Evolutionary conservation across 345 rosid genomes (phyloP).

Genomic region (Populus deltoides): DNA sequence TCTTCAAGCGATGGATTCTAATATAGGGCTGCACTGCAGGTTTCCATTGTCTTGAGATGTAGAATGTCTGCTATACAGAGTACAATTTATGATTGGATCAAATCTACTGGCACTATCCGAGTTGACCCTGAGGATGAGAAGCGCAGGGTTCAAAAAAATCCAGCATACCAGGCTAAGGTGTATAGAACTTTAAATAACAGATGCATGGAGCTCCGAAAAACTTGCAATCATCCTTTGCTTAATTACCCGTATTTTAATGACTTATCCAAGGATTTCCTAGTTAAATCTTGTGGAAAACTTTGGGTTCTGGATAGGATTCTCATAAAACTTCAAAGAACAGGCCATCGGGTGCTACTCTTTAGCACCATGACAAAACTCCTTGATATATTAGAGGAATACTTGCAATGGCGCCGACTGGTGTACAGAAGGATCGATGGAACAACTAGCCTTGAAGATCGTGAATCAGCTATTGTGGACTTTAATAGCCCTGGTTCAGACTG

Average conservation of each 20-base stretch:
- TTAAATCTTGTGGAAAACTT: constrained; percentile 91
- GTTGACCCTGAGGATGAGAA: constrained; percentile 96
- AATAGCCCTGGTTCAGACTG: constrained; percentile 82
- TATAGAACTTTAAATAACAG: constrained; percentile 81
- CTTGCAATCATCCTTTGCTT: constrained; percentile 97
- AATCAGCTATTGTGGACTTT: constrained; percentile 96
- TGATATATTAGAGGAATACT: constrained; percentile 94
- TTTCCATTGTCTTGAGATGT: constrained; percentile 85
- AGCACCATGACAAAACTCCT: constrained; percentile 99
- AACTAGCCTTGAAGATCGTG: constrained; percentile 98
- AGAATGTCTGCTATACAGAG: constrained; percentile 98
- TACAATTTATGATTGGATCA: constrained; percentile 98
- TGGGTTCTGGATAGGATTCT: constrained; percentile 96
- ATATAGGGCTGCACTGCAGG: constrained; percentile 54
- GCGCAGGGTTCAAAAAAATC: constrained; percentile 69
- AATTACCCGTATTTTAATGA: constrained; percentile 92
- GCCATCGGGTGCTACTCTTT: constrained; percentile 94
- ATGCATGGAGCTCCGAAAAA: constrained; percentile 98
- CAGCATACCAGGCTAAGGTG: constrained; percentile 71
- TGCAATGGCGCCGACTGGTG: constrained; percentile 88
- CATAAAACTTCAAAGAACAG: constrained; percentile 86
- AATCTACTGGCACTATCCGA: constrained; percentile 92
- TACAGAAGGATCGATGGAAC: constrained; percentile 99
- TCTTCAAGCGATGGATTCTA: constrained; percentile 18
- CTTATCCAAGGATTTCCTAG: constrained; percentile 85